phyloP scores from a whole-genome alignment of 768 basidiomycete species.

The Pisolithus marmoratus region DNA sequence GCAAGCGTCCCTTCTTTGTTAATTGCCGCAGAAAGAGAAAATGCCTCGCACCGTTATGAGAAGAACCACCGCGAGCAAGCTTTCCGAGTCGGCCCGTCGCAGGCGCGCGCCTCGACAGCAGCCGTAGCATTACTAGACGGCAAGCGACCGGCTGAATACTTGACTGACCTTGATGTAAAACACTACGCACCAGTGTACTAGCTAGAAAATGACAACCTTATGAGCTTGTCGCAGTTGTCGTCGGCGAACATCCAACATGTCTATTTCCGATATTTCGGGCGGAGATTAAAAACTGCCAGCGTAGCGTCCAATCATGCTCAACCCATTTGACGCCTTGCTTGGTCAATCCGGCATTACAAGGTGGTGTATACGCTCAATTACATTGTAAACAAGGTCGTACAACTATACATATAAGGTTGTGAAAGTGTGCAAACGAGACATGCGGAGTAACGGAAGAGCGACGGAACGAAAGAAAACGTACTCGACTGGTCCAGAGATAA shows the following conservation, averaged over 20 bases:
- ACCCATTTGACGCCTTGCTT: neutral
- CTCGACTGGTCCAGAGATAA: neutral
- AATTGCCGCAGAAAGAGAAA: neutral
- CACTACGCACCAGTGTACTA: constrained; percentile 3
- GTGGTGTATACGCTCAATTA: neutral
- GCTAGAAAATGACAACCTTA: constrained; percentile 12
- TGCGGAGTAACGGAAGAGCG: neutral
- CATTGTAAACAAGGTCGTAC: neutral
- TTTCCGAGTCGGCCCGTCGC: constrained; percentile 69
- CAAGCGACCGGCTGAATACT: neutral
- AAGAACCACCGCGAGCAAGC: constrained; percentile 39
- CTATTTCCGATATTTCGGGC: constrained; percentile 11
- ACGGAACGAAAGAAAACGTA: neutral
- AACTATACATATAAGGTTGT: too few relatives aligned
- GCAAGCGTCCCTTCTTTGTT: neutral
- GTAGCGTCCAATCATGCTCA: constrained; percentile 7
- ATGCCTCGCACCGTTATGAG: constrained; percentile 26
- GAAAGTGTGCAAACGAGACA: neutral
- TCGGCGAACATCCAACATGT: constrained; percentile 24
- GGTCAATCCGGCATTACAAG: neutral
- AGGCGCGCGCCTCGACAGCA: constrained; percentile 52
- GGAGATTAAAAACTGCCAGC: constrained; percentile 10
- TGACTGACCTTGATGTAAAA: neutral
- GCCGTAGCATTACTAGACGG: constrained; percentile 51
- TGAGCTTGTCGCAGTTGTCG: constrained; percentile 40